These are phyloP conservation scores for Vigna unguiculata DNA, from an alignment of 306 rosid genomes.

Conservation along the genomic window DNA sequence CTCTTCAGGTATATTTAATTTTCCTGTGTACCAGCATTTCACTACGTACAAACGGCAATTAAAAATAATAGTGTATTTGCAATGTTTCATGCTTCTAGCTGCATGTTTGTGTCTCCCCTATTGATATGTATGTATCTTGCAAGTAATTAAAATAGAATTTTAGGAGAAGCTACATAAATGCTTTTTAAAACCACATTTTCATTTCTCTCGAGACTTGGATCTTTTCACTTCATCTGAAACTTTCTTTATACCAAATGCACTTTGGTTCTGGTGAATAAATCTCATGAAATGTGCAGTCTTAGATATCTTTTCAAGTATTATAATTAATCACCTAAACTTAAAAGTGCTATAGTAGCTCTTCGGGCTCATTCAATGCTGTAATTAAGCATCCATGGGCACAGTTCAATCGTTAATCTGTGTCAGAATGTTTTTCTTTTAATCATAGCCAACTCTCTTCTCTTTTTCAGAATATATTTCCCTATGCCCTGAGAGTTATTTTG, in stretches of 20 bases:
- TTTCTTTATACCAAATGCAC: conserved; percentile 19
- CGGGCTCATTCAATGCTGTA: background rate
- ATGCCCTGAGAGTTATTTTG: conserved; percentile 19
- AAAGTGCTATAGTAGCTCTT: conserved; percentile 8
- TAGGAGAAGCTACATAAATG: conserved; percentile 21
- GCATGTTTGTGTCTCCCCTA: background rate
- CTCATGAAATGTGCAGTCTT: background rate
- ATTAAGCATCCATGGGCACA: background rate
- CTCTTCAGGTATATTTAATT: conserved; percentile 82
- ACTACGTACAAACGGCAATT: conserved; percentile 7
- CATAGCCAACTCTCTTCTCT: conserved; percentile 9
- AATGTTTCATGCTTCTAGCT: conserved; percentile 27
- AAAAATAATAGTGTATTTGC: background rate
- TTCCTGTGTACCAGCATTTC: conserved; percentile 21
- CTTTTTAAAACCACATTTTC: conserved; percentile 11
- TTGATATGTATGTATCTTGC: background rate
- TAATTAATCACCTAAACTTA: conserved; percentile 13
- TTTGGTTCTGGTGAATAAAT: conserved; percentile 10
- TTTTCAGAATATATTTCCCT: conserved; percentile 12
- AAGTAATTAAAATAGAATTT: conserved; percentile 17
- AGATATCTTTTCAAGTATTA: background rate
- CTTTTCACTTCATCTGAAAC: conserved; percentile 6
- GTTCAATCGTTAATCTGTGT: background rate
- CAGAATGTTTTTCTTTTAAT: conserved; percentile 21
- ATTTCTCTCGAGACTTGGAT: background rate